Evolutionary conservation across 2,329 filamentous ascomycete genomes (phyloP).

Genomic region (Curvularia hawaiiensis): DNA sequence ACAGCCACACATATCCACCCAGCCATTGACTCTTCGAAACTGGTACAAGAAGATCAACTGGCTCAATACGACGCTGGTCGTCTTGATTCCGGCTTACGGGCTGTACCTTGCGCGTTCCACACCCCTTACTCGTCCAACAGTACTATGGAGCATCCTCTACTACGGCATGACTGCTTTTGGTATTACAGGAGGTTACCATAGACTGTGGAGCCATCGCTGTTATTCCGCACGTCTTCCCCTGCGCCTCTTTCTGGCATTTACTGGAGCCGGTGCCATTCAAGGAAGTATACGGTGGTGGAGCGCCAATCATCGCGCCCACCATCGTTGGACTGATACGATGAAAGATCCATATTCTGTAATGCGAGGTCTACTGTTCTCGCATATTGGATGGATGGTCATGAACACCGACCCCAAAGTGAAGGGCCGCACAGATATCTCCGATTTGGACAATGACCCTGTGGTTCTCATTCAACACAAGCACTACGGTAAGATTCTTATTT

Average conservation of each 20-base stretch:
- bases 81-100: slow-evolving; percentile 75
- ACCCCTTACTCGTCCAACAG: slow-evolving; percentile 72
- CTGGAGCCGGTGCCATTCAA: slow-evolving; percentile 54
- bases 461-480: slow-evolving; percentile 56
- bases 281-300: slow-evolving; percentile 57
- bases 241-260: slow-evolving; percentile 53
- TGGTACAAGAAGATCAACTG: slow-evolving; percentile 93
- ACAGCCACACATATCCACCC: slow-evolving; percentile 24
- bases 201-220: slow-evolving; percentile 68
- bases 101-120: slow-evolving; percentile 77
- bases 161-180: slow-evolving; percentile 83
- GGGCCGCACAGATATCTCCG: slow-evolving; percentile 56
- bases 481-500: slow-evolving; percentile 50
- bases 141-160: slow-evolving; percentile 74
- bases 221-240: slow-evolving; percentile 52
- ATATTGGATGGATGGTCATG: slow-evolving; percentile 58
- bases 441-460: slow-evolving; percentile 55
- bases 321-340: slow-evolving; percentile 57
- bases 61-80: slow-evolving; percentile 82
- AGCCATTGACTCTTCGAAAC: slow-evolving; percentile 57
- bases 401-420: slow-evolving; percentile 57
- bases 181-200: slow-evolving; percentile 63
- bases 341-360: slow-evolving; percentile 57
- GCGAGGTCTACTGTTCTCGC: slow-evolving; percentile 54
- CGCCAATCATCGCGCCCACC: slow-evolving; percentile 55